These are phyloP conservation scores for Parmelia sp. DNA, from an alignment of 495 filamentous ascomycete genomes.

Conservation along the genomic window DNA sequence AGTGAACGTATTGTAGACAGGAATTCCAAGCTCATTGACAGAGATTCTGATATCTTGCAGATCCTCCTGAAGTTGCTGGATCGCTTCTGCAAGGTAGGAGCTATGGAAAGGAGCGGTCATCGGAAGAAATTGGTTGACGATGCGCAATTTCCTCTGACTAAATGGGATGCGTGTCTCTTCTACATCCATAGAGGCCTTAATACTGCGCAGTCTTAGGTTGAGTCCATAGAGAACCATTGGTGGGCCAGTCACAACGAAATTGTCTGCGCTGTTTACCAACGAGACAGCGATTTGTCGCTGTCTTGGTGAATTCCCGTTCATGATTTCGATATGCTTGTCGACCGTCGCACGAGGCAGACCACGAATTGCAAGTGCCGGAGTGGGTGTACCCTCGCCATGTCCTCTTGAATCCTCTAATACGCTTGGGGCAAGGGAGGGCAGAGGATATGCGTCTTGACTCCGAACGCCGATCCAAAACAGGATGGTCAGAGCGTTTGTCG, in stretches of 20 bases:
- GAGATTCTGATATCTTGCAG: slow-evolving; percentile 22
- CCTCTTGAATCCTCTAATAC: background rate
- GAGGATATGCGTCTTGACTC: slow-evolving; percentile 20
- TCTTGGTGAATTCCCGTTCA: slow-evolving; percentile 22
- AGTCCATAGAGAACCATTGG: slow-evolving; percentile 26
- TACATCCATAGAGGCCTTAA: slow-evolving; percentile 14
- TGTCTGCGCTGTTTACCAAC: slow-evolving; percentile 31
- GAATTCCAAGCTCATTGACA: slow-evolving; percentile 26
- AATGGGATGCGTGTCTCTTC: slow-evolving; percentile 27
- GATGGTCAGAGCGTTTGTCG: slow-evolving; percentile 11
- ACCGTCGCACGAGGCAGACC: slow-evolving; percentile 32
- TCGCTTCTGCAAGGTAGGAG: slow-evolving; percentile 28
- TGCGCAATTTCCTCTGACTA: slow-evolving; percentile 22
- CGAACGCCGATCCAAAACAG: slow-evolving; percentile 26
- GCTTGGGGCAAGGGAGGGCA: background rate
- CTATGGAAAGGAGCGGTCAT: slow-evolving; percentile 36
- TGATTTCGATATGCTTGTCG: slow-evolving; percentile 33
- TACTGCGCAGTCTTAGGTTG: slow-evolving; percentile 14
- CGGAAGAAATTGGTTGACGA: slow-evolving; percentile 29
- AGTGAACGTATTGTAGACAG: slow-evolving; percentile 34
- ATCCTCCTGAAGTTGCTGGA: slow-evolving; percentile 18
- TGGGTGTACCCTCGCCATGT: background rate
- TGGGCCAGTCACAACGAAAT: slow-evolving; percentile 34
- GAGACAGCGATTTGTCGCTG: slow-evolving; percentile 23
- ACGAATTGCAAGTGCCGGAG: slow-evolving; percentile 12